A percentile compares a stretch with the other conserved stretches of the same genome.
These are phyloP conservation scores for Phytopythium kandeliae DNA, from an alignment of 352 stramenopile species.

Conservation along the genomic window DNA sequence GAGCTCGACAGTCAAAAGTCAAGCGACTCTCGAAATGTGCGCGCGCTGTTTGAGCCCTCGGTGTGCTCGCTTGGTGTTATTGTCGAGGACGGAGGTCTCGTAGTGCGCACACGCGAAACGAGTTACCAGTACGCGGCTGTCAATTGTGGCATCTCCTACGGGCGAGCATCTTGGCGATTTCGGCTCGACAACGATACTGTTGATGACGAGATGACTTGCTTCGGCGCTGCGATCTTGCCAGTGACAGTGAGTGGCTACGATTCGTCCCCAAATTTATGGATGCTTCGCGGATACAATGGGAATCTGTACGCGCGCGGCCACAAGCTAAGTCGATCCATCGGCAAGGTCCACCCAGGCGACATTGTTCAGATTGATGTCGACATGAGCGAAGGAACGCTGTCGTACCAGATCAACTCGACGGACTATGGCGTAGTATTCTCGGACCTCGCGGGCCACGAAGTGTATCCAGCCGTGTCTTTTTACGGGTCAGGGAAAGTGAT, in stretches of 20 bases:
- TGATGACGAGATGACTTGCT: slow-evolving; percentile 91
- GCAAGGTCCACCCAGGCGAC: slow-evolving; percentile 87
- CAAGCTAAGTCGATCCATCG: slow-evolving; percentile 79
- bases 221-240: slow-evolving; percentile 85
- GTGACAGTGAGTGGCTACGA: slow-evolving; percentile 88
- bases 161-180: slow-evolving; percentile 85
- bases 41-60: slow-evolving; percentile 73
- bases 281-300: slow-evolving; percentile 89
- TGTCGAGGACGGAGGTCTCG: slow-evolving; percentile 67
- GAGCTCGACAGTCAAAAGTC: slow-evolving; percentile 34
- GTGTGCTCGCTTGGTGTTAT: slow-evolving; percentile 72
- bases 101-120: slow-evolving; percentile 78
- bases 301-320: slow-evolving; percentile 88
- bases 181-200: slow-evolving; percentile 84
- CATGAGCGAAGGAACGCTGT: slow-evolving; percentile 80
- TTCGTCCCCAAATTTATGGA: slow-evolving; percentile 88
- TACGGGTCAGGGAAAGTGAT: slow-evolving; percentile 89
- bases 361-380: slow-evolving; percentile 86
- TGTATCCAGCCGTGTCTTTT: slow-evolving; percentile 85
- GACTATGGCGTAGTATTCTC: slow-evolving; percentile 86
- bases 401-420: slow-evolving; percentile 88
- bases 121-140: slow-evolving; percentile 87
- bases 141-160: slow-evolving; percentile 65
- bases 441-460: slow-evolving; percentile 72
- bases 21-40: slow-evolving; percentile 62